phyloP scores from a whole-genome alignment of 176 grass and related monocot species.

The maize (Zea mays) region DNA sequence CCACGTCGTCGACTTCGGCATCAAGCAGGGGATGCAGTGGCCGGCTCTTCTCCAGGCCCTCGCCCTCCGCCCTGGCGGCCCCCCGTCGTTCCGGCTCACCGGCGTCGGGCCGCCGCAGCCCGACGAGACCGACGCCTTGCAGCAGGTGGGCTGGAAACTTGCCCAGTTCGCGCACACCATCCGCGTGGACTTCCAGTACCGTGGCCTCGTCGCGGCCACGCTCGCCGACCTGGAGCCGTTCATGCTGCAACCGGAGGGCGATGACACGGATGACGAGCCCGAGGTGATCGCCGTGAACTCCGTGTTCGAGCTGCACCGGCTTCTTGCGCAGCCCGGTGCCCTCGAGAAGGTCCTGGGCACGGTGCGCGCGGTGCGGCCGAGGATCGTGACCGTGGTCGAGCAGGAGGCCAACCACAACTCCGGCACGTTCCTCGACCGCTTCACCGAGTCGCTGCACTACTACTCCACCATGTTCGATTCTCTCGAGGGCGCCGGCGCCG shows the following conservation, averaged over 20 bases:
- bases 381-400: conserved; percentile 86
- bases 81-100: conserved; percentile 79
- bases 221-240: conserved; percentile 84
- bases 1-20: conserved; percentile 92
- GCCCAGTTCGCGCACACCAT: conserved; percentile 78
- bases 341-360: conserved; percentile 85
- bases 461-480: conserved; percentile 99
- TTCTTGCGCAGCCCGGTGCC: conserved; percentile 70
- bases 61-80: conserved; percentile 73
- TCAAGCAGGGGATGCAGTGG: conserved; percentile 99
- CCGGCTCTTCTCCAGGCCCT: conserved; percentile 90
- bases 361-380: conserved; percentile 64
- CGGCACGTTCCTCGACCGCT: conserved; percentile 72
- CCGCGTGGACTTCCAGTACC: conserved; percentile 88
- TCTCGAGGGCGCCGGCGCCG: conserved; percentile 60
- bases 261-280: conserved; percentile 46
- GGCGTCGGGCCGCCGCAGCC: conserved; percentile 84
- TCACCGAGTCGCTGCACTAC: conserved; percentile 92
- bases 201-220: conserved; percentile 65
- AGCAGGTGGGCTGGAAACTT: conserved; percentile 87
- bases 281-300: conserved; percentile 92
- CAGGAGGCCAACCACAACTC: conserved; percentile 94
- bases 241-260: conserved; percentile 60
- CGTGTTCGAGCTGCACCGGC: conserved; percentile 74
- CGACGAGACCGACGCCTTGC: conserved; percentile 73